Evolutionary conservation across 345 rosid genomes (phyloP).

Genomic region (Linum trigynum): DNA sequence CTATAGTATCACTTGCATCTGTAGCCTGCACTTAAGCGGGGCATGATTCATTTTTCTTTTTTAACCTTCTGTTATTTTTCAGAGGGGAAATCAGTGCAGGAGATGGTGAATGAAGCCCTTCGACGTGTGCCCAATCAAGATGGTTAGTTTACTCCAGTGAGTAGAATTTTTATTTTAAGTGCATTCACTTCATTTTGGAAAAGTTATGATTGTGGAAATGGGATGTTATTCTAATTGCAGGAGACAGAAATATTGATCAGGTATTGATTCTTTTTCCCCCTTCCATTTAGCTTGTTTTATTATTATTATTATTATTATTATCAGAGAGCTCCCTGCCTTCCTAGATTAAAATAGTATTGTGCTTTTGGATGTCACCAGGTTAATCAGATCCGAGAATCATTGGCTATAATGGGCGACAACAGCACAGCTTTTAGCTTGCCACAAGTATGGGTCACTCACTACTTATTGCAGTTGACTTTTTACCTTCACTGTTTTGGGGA

Average conservation of each 20-base stretch:
- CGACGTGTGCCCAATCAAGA: constrained; percentile 66
- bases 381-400: constrained; percentile 87
- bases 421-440: constrained; percentile 99
- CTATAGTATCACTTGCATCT: no score
- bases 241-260: constrained; percentile 82
- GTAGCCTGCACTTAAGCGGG: no score
- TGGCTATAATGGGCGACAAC: constrained; percentile 92
- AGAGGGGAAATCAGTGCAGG: constrained; percentile 96
- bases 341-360: constrained; percentile 7
- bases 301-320: constrained; percentile 1
- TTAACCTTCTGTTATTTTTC: constrained; percentile 5
- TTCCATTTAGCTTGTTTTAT: constrained; percentile 8
- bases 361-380: constrained; percentile 37
- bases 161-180: constrained; percentile 12
- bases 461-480: background rate
- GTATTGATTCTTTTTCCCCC: constrained; percentile 26
- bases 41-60: background rate
- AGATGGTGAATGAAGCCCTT: constrained; percentile 97
- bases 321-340: constrained; percentile 3
- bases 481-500: no score
- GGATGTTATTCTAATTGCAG: constrained; percentile 44
- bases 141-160: constrained; percentile 39
- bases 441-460: constrained; percentile 44
- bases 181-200: constrained; percentile 8
- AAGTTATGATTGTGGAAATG: constrained; percentile 11